phyloP scores from a whole-genome alignment of 148 eudicot genomes.

The Polygonum aviculare region DNA sequence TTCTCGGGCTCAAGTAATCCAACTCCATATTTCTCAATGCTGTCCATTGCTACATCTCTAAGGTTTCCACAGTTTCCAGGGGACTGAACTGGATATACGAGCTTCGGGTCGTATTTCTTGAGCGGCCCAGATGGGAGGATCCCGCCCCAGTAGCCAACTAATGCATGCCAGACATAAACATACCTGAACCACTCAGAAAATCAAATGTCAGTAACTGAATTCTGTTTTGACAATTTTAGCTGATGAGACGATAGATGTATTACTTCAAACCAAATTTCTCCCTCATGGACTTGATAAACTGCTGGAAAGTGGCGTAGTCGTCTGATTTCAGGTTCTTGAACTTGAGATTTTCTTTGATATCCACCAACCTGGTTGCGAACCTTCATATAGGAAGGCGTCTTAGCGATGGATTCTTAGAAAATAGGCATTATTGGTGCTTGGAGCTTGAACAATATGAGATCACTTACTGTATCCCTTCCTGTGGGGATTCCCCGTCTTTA shows the following conservation, averaged over 20 bases:
- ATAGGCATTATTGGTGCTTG: background rate
- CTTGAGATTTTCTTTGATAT: conserved; percentile 38
- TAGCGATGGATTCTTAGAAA: background rate
- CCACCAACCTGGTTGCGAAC: conserved; percentile 44
- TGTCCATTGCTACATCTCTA: conserved; percentile 59
- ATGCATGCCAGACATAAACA: conserved; percentile 54
- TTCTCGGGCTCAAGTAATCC: conserved; percentile 44
- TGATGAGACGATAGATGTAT: background rate
- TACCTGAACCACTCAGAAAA: conserved; percentile 23
- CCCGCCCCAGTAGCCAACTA: conserved; percentile 65
- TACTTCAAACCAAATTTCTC: conserved; percentile 41
- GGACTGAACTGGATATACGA: conserved; percentile 49
- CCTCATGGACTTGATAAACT: conserved; percentile 45
- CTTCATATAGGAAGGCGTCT: conserved; percentile 12
- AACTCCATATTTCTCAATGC: conserved; percentile 50
- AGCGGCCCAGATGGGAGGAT: conserved; percentile 35
- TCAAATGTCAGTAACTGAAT: background rate
- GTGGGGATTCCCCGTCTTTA: conserved; percentile 31
- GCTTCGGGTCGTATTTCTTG: conserved; percentile 44
- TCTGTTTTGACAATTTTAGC: background rate
- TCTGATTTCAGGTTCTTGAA: conserved; percentile 29
- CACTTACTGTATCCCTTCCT: conserved; percentile 40
- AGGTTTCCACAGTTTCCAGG: conserved; percentile 50
- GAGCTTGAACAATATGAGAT: background rate
- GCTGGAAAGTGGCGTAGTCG: conserved; percentile 31